Evolutionary conservation across 2,329 filamentous ascomycete species (phyloP).

Genomic region (Mycogone perniciosa): DNA sequence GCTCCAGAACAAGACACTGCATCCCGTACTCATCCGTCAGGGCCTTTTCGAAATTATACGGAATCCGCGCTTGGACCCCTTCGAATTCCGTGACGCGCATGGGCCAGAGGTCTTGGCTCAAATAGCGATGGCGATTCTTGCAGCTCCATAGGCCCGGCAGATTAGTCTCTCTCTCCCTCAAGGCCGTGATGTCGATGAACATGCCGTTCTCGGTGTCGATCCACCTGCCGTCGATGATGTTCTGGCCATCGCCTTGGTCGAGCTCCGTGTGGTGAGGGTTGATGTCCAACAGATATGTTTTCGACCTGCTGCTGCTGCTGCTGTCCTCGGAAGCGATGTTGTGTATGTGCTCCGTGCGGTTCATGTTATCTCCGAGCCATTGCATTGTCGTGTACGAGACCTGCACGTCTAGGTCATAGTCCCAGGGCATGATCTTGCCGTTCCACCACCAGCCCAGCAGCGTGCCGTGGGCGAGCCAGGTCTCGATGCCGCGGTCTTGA

Average conservation of each 20-base stretch:
- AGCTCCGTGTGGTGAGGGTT: slow-evolving; percentile 64
- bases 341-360: slow-evolving; percentile 61
- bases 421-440: slow-evolving; percentile 69
- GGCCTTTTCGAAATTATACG: slow-evolving; percentile 61
- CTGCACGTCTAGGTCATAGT: slow-evolving; percentile 79
- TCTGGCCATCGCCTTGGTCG: slow-evolving; percentile 59
- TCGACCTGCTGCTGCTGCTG: slow-evolving; percentile 34
- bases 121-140: slow-evolving; percentile 73
- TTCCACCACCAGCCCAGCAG: slow-evolving; percentile 90
- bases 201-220: slow-evolving; percentile 70
- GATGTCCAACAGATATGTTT: slow-evolving; percentile 65
- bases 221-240: slow-evolving; percentile 81
- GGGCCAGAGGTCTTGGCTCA: slow-evolving; percentile 66
- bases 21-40: slow-evolving; percentile 58
- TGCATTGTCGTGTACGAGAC: slow-evolving; percentile 61
- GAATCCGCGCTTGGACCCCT: slow-evolving; percentile 63
- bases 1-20: slow-evolving; percentile 54
- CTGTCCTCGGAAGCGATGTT: not conserved
- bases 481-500: slow-evolving; percentile 60
- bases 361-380: slow-evolving; percentile 59
- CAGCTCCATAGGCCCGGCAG: slow-evolving; percentile 66
- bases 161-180: slow-evolving; percentile 58
- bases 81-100: slow-evolving; percentile 69
- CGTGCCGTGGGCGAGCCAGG: slow-evolving; percentile 82
- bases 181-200: slow-evolving; percentile 76